Conservation (phyloP, 164 flowering plant genomes). For the Piper longum region DNA sequence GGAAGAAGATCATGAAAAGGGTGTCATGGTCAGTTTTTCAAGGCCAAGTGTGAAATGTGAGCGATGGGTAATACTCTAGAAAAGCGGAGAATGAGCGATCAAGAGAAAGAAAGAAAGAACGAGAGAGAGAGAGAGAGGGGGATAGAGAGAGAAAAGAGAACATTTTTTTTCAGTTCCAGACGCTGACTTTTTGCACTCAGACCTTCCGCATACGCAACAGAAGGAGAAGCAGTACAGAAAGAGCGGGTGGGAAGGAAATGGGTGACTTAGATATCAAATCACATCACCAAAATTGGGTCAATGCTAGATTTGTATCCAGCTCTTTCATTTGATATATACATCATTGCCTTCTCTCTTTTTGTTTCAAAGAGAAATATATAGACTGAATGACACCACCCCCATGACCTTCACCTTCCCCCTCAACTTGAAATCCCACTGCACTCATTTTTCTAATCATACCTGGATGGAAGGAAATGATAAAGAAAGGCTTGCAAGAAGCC, state of each 20-base stretch:
- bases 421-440: neutral
- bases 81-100: no score
- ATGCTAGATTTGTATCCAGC: neutral
- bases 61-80: no score
- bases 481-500: conserved; percentile 57
- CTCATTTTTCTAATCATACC: conserved; percentile 5
- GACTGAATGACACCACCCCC: neutral
- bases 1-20: conserved; percentile 3
- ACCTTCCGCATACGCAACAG: conserved; percentile 11
- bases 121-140: neutral
- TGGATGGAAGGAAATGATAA: conserved; percentile 15
- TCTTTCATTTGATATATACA: neutral
- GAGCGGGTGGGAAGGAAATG: neutral
- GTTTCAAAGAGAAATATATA: neutral
- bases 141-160: conserved; percentile 8
- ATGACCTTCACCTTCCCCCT: neutral
- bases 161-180: neutral
- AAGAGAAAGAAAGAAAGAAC: no score
- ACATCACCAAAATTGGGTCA: conserved; percentile 15
- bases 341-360: conserved; percentile 4
- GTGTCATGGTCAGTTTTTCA: neutral
- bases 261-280: conserved; percentile 7
- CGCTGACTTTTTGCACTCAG: conserved; percentile 62
- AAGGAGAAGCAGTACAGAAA: neutral
- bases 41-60: neutral